Conservation (phyloP, 202 grass and related monocot genomes). For the Setaria viridis region DNA sequence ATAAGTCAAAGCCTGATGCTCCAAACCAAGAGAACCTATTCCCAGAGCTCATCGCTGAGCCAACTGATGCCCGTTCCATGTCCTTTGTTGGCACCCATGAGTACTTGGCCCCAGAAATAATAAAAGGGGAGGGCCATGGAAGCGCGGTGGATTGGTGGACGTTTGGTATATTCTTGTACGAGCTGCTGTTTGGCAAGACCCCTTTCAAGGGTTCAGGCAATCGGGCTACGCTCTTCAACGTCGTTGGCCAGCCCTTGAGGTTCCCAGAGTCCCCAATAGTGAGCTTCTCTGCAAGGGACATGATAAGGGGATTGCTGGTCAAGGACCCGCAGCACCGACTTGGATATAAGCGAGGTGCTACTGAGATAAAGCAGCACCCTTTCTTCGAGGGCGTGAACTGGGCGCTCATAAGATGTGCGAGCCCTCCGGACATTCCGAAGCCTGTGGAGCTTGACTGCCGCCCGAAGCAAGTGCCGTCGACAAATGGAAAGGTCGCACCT, state of each 20-base stretch:
- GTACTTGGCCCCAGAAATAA: slow-evolving; percentile 87
- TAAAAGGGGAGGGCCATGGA: slow-evolving; percentile 84
- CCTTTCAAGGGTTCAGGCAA: slow-evolving; percentile 85
- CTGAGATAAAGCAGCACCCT: slow-evolving; percentile 94
- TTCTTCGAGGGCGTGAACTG: slow-evolving; percentile 98
- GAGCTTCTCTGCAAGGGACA: slow-evolving; percentile 77
- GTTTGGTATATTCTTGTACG: slow-evolving; percentile 83
- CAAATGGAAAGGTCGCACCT: slow-evolving; percentile 59
- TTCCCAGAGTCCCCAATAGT: slow-evolving; percentile 70
- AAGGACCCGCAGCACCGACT: slow-evolving; percentile 81
- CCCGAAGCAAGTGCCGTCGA: slow-evolving; percentile 52
- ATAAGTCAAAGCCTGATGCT: slow-evolving; percentile 60
- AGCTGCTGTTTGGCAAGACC: slow-evolving; percentile 80
- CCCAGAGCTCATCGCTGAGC: slow-evolving; percentile 80
- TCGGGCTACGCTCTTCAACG: slow-evolving; percentile 81
- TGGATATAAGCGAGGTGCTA: slow-evolving; percentile 70
- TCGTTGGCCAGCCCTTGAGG: slow-evolving; percentile 70
- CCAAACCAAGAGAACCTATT: slow-evolving; percentile 68
- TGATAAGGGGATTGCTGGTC: slow-evolving; percentile 79
- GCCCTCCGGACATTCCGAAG: slow-evolving; percentile 78
- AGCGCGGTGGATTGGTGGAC: slow-evolving; percentile 87
- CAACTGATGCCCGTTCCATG: slow-evolving; percentile 84
- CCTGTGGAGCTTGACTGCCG: slow-evolving; percentile 59
- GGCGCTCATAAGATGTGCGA: slow-evolving; percentile 87
- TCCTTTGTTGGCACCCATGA: slow-evolving; percentile 87